Evolutionary conservation across 2,329 filamentous ascomycete genomes (phyloP).

Genomic region (Lachnellula hyalina): DNA sequence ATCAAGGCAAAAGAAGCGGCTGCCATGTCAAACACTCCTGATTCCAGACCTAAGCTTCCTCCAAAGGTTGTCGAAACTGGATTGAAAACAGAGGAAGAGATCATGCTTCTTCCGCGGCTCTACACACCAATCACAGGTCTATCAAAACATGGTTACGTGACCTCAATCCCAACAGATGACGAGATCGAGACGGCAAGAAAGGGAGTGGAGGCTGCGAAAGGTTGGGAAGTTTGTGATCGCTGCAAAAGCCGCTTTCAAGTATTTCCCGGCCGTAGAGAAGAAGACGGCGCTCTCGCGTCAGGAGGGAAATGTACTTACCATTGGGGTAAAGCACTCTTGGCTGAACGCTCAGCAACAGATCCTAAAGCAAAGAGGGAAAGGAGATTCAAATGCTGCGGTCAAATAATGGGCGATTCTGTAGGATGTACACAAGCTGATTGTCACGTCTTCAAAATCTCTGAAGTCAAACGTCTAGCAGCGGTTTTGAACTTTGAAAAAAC

Average conservation of each 20-base stretch:
- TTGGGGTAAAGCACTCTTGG: constrained; percentile 62
- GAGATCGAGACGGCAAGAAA: constrained; percentile 62
- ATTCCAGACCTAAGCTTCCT: constrained; percentile 32
- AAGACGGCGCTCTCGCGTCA: constrained; percentile 69
- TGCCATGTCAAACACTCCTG: constrained; percentile 27
- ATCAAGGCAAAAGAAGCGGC: constrained; percentile 30
- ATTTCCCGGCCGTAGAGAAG: constrained; percentile 75
- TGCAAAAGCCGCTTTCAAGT: constrained; percentile 85
- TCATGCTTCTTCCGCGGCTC: constrained; percentile 56
- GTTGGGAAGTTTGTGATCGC: constrained; percentile 85
- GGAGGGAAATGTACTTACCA: constrained; percentile 79
- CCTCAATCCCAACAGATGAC: constrained; percentile 55
- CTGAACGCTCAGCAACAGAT: constrained; percentile 45
- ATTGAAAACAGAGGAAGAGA: constrained; percentile 62
- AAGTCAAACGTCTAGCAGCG: constrained; percentile 69
- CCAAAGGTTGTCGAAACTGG: constrained; percentile 62
- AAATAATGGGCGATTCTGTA: constrained; percentile 62
- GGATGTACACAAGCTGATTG: constrained; percentile 68
- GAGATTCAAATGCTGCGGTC: constrained; percentile 73
- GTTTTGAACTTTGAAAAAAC: constrained; percentile 78
- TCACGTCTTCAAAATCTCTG: constrained; percentile 84
- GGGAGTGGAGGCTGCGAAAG: constrained; percentile 61
- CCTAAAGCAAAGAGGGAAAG: constrained; percentile 53
- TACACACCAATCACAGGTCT: constrained; percentile 59
- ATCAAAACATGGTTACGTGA: constrained; percentile 70